Evolutionary conservation across 768 basidiomycete genomes (phyloP), one percentile per base, ranked within the genome.

Genomic region (Termitomyces heimii): DNA sequence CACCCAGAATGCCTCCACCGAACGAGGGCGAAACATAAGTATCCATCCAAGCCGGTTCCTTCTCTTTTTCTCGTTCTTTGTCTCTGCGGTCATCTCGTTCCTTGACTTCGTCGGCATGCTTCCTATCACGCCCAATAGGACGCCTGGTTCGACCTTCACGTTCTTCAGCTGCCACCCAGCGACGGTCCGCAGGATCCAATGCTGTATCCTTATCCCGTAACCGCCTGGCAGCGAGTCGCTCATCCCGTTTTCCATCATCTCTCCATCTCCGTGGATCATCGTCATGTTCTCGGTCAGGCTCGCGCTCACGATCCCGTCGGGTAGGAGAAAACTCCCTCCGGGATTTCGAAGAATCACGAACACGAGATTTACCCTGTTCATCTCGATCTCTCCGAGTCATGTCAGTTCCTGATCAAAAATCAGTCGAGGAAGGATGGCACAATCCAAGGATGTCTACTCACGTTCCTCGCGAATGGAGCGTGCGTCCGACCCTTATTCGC

Each of bases 21-120:
- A 82, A 68, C 24, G 77, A 78, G 51, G 73, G 77, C 13, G 90
- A 89, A 59, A 92, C 79, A 67, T 91, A 92, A 20, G 88, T 84
- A 62, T 92, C 92, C 91, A 94, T 94, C 91, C 91, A 94, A 18
- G 91, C 91, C 24, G 91, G 92, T 66, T 93, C 92, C 65, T 88
- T 91, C 74, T 94, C 92, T 63, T 82, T 83, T 62, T 85, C 84
- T 55, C 79, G 77, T 51, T 85, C 81, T 31, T 80, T 75, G 53
- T 82, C 82, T 73, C 73, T 37, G 47, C 62, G 62, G 24, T 61
- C 62, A 28, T 66, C 65, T 40, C 73, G 72, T 42, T 79, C 80
- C 53, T 74, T 80, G 14, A 66, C 71, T n/a, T 80, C 77, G 18
- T 78, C 80, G 20, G 57, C 76, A 46, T 65, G 45, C 62, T 82